Base-by-base conservation (phyloP, 306 rosid genomes). In the Urtica urens region DNA sequence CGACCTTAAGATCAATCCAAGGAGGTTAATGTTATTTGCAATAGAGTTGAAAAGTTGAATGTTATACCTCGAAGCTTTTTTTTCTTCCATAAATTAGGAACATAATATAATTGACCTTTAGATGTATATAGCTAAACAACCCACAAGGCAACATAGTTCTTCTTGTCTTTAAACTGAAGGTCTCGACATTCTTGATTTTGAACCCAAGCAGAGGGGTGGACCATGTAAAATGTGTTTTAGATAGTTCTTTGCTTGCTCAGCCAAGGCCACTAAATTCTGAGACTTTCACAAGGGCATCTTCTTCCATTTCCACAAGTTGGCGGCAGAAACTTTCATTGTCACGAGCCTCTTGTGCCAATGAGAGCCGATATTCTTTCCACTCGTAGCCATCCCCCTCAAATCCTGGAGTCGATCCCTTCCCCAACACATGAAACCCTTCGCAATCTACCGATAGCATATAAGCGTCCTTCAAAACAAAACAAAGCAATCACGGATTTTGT, bases 241-340 rank as follows among this genome's bases (percentile, higher is more conserved):
- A n/a, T n/a, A n/a, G n/a, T n/a, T n/a, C n/a, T n/a, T n/a, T n/a
- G n/a, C n/a, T n/a, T n/a, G n/a, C n/a, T 58, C 46, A 70, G 39
- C 60, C 63, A 53, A 81, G 61, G 47, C 94, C 95, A 51, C 94
- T 75, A 35, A 72, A 80, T 66, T 64, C 62, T 3, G 94, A 75
- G 46, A 85, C 77, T 62, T 69, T 62, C 40, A 71, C 71, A 26
- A 85, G 38, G 30, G 80, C 79, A 55, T 90, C 85, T 65, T 72
- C 79, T 64, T 90, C 97, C 95, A 84, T 84, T 69, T 81, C 78
- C 6, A 79, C 82, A 17, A 90, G 71, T 61, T 80, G 80, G 52
- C 60, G 60, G 61, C 92, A 84, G 51, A 90, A 90, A 52, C 64
- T 30, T 72, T 73, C 94, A 1, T 74, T 51, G 37, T 79, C 74